Percentiles rank a stretch among this genome's conserved stretches.
Evolutionary conservation across 2,329 filamentous ascomycete species (phyloP).

Genomic region (Colletotrichum chrysophilum): DNA sequence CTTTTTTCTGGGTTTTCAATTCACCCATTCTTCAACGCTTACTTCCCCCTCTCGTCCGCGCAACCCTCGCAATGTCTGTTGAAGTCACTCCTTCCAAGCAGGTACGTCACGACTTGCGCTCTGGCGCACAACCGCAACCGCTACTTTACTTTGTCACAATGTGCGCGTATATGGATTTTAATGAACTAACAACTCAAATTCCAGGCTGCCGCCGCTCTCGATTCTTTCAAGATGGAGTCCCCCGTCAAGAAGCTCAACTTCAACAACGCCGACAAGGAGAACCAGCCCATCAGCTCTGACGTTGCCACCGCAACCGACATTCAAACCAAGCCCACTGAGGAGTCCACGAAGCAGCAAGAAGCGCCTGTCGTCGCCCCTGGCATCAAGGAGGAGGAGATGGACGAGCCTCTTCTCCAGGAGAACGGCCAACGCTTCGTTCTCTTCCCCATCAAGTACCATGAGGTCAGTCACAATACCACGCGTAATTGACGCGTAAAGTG

Average conservation of each 20-base stretch:
- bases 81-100: conserved; percentile 69
- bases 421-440: conserved; percentile 96
- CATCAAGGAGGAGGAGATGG: conserved; percentile 72
- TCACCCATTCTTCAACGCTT: neutral
- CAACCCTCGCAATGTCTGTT: conserved; percentile 68
- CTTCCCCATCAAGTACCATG: conserved; percentile 99
- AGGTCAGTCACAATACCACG: conserved; percentile 69
- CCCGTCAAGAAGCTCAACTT: conserved; percentile 91
- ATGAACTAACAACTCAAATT: conserved; percentile 34
- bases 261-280: conserved; percentile 79
- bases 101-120: conserved; percentile 44
- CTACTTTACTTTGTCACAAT: neutral
- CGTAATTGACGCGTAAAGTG: conserved; percentile 73
- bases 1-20: conserved; percentile 10
- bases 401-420: conserved; percentile 93
- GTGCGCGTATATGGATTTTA: neutral
- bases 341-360: conserved; percentile 49
- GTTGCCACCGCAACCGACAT: conserved; percentile 60
- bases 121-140: neutral
- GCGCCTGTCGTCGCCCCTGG: conserved; percentile 49
- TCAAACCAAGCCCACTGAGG: conserved; percentile 63
- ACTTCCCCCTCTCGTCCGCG: neutral
- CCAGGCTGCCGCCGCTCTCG: conserved; percentile 85
- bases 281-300: conserved; percentile 59
- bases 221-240: conserved; percentile 91